Conservation (phyloP, 495 filamentous ascomycete genomes). For the Corynascus novoguineensis region DNA sequence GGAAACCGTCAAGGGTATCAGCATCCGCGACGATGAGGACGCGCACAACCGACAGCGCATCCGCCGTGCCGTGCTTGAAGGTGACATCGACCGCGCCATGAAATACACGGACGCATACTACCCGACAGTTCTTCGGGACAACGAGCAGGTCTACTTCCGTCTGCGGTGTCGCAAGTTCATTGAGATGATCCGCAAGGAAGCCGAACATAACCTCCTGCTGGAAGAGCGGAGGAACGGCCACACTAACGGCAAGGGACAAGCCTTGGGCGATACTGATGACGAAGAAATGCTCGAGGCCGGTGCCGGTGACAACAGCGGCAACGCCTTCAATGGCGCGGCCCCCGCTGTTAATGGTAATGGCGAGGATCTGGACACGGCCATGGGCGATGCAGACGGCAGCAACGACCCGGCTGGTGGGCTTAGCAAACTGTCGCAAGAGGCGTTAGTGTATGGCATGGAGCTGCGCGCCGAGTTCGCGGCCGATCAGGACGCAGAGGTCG, state of each 20-base stretch:
- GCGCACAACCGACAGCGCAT: slow-evolving; percentile 88
- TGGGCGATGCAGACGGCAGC: slow-evolving; percentile 39
- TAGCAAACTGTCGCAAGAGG: slow-evolving; percentile 54
- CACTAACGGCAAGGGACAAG: slow-evolving; percentile 17
- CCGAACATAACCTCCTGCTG: slow-evolving; percentile 54
- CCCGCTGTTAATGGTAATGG: not conserved
- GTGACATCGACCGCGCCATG: slow-evolving; percentile 86
- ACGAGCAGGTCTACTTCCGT: slow-evolving; percentile 85
- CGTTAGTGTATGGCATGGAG: slow-evolving; percentile 74
- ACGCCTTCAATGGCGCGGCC: not conserved
- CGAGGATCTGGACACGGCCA: slow-evolving; percentile 45
- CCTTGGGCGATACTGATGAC: slow-evolving; percentile 55
- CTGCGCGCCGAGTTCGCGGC: slow-evolving; percentile 69
- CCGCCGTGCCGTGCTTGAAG: slow-evolving; percentile 80
- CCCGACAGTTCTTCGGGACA: slow-evolving; percentile 72
- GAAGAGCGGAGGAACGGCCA: slow-evolving; percentile 25
- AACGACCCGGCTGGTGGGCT: slow-evolving; percentile 49
- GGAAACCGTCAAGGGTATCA: slow-evolving; percentile 54
- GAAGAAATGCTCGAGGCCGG: slow-evolving; percentile 69
- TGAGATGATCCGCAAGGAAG: slow-evolving; percentile 85
- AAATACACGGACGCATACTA: slow-evolving; percentile 75
- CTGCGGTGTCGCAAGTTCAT: slow-evolving; percentile 88
- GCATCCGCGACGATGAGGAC: slow-evolving; percentile 68
- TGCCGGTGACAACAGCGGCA: slow-evolving; percentile 28
- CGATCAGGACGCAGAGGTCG: slow-evolving; percentile 61